These are phyloP conservation scores for Candida sithepensis DNA, from an alignment of 805 yeast genomes.

Conservation along the genomic window DNA sequence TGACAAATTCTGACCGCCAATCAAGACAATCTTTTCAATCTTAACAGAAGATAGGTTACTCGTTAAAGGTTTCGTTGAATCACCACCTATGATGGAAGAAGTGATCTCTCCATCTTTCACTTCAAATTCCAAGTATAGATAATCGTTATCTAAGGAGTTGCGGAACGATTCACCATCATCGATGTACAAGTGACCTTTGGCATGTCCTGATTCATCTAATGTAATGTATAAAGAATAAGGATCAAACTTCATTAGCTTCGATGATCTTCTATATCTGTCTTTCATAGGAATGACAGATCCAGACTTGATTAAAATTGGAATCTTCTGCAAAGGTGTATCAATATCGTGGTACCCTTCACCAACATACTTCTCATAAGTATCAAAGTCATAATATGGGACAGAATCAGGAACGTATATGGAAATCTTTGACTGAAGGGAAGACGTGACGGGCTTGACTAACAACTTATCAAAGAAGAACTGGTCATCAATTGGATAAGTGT, in stretches of 20 bases:
- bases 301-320: constrained; percentile 75
- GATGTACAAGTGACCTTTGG: constrained; percentile 56
- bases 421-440: constrained; percentile 41
- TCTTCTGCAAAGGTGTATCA: constrained; percentile 48
- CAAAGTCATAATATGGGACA: constrained; percentile 55
- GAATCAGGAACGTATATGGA: constrained; percentile 51
- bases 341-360: constrained; percentile 39
- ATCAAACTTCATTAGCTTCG: constrained; percentile 70
- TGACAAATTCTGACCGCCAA: constrained; percentile 30
- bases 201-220: constrained; percentile 39
- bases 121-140: constrained; percentile 38
- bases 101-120: constrained; percentile 33
- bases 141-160: constrained; percentile 51
- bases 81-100: constrained; percentile 25
- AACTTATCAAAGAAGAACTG: constrained; percentile 75
- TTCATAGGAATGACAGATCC: constrained; percentile 70
- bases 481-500: constrained; percentile 65
- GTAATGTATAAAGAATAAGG: constrained; percentile 77
- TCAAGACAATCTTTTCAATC: constrained; percentile 54
- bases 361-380: constrained; percentile 28
- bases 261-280: constrained; percentile 75
- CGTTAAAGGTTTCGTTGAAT: constrained; percentile 13
- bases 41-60: constrained; percentile 31
- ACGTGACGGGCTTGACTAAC: constrained; percentile 76
- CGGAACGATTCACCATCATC: constrained; percentile 80